These are phyloP conservation scores for Tuber brumale DNA, from an alignment of 495 filamentous ascomycete species.

Conservation along the genomic window DNA sequence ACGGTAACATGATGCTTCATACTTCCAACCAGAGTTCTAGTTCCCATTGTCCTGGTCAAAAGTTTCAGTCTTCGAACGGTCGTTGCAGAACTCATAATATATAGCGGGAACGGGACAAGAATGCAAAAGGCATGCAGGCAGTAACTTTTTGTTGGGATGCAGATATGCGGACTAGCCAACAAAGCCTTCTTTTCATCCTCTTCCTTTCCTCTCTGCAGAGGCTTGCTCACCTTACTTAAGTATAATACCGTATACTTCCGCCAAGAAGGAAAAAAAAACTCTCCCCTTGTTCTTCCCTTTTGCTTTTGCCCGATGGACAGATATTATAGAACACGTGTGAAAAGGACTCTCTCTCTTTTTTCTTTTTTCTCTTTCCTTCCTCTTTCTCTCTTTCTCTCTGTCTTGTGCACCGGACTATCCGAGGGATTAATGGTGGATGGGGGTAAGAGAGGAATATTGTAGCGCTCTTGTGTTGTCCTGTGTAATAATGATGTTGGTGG, in stretches of 20 bases:
- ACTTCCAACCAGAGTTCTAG: background rate
- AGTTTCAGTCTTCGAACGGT: background rate
- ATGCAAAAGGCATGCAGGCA: background rate
- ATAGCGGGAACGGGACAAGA: background rate
- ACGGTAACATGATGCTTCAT: slow-evolving; percentile 81
- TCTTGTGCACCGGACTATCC: background rate
- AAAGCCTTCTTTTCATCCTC: background rate
- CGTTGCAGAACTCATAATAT: background rate
- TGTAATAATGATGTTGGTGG: background rate
- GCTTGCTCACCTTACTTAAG: background rate
- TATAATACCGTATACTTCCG: background rate
- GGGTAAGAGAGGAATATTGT: background rate
- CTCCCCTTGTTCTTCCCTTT: background rate
- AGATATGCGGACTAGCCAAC: background rate
- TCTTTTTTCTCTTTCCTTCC: background rate
- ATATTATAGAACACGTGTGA: background rate
- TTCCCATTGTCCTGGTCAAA: background rate
- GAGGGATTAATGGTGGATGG: background rate
- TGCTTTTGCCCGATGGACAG: background rate
- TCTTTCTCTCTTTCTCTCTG: background rate
- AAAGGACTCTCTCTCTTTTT: background rate
- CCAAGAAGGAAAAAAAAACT: background rate
- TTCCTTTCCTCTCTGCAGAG: background rate
- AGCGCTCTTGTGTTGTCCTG: background rate
- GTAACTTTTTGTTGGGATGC: background rate